These are phyloP conservation scores for Diatrype stigma DNA, from an alignment of 2,329 filamentous ascomycete species.

Conservation along the genomic window DNA sequence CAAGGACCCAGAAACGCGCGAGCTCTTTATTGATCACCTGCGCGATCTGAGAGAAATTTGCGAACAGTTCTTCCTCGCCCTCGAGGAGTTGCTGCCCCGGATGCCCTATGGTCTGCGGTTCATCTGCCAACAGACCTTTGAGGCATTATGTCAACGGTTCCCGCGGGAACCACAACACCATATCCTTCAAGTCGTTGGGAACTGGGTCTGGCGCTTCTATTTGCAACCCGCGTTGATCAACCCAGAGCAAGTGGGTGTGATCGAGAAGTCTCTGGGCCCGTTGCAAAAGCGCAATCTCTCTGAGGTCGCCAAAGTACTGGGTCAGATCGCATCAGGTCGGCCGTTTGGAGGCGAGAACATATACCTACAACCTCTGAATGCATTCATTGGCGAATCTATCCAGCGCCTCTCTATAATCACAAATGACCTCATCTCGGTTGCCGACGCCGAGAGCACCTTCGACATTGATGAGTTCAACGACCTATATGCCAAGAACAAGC, in stretches of 20 bases:
- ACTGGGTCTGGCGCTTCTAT: constrained; percentile 94
- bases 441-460: constrained; percentile 85
- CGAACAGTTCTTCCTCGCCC: constrained; percentile 77
- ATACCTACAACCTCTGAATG: constrained; percentile 92
- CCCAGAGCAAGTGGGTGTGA: constrained; percentile 88
- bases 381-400: constrained; percentile 81
- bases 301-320: constrained; percentile 86
- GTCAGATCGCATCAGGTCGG: constrained; percentile 82
- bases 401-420: constrained; percentile 74
- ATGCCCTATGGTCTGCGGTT: constrained; percentile 94
- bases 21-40: constrained; percentile 89
- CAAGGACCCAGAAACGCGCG: constrained; percentile 85
- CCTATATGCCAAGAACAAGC: constrained; percentile 91
- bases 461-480: constrained; percentile 99
- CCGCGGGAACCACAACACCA: constrained; percentile 72
- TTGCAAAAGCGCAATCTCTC: constrained; percentile 88
- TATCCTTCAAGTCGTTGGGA: constrained; percentile 76
- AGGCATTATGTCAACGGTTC: constrained; percentile 72
- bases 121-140: constrained; percentile 80
- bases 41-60: constrained; percentile 92
- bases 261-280: constrained; percentile 83
- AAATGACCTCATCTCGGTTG: constrained; percentile 73
- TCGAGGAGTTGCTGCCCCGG: constrained; percentile 79
- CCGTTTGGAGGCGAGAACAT: constrained; percentile 93
- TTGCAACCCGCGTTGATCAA: constrained; percentile 84